Evolutionary conservation across 345 rosid genomes (phyloP), one percentile per base, ranked within the genome.

Genomic region (Brassica carinata): DNA sequence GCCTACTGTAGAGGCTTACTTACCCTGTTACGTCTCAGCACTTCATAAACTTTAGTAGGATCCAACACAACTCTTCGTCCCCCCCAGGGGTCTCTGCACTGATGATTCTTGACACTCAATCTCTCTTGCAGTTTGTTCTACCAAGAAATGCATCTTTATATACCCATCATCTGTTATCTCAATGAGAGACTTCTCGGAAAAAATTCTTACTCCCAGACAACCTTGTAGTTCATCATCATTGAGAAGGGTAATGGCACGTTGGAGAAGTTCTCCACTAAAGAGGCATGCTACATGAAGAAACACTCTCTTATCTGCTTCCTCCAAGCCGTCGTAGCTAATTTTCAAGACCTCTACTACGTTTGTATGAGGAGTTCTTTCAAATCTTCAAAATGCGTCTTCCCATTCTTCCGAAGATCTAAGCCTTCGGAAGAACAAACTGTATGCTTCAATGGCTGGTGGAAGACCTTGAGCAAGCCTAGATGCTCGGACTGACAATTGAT

Each of bases 281-380:
- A 73, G 76, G 0, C 76, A 72, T 0, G 65, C 74, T 8, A 81
- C 36, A n/a, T 76, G 70, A 31, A 82, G 59, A 11, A 82, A 77
- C 5, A 67, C 31, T n/a, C 0, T n/a, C 11, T 76, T 38, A 15
- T 76, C 77, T 8, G 14, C 0, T 5, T 72, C 70, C 1, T 76
- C 51, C 48, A 74, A 63, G 15, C 69, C 29, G 8, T 73, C 17
- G 15, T 73, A 63, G 68, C 77, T 62, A 8, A 10, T 45, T 13
- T 4, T 45, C 55, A 45, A 45, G 1, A 11, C 15, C 15, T 45
- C 15, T 14, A 10, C 15, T 11, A 45, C 15, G 15, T 45, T 14
- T 45, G 15, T 1, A 38, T 11, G 55, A 45, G 15, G 55, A 45
- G 55, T 11, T 1, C 5, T 45, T 13, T 45, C 55, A 3, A 45